Evolutionary conservation across 1,139 yeast species (phyloP), one percentile per base, ranked within the genome.

Genomic region (Hyphopichia pseudoburtonii): DNA sequence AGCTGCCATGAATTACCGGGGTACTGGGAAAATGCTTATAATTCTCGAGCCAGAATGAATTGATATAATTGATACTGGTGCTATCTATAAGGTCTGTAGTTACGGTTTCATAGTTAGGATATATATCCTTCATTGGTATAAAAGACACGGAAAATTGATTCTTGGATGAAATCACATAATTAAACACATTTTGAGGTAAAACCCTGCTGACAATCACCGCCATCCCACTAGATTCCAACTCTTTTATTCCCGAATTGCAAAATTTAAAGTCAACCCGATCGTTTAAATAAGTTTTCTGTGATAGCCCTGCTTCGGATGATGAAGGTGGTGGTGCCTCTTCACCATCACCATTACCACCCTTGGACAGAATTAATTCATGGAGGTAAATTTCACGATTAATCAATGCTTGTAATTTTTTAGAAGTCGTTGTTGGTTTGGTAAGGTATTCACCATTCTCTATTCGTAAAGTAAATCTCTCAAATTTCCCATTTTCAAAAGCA

Each of bases 401-500:
- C 6, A 28, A 17, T 17, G 31, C 14, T 28, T n/a, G 14, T 5
- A 28, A 17, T n/a, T 7, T 7, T 18, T 28, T 28, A n/a, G 31
- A 16, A 44, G 7, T 25, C 14, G 11, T 6, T 15, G 18, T 16
- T 5, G 17, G 7, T 15, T 16, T 16, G 5, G 8, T 5, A n/a
- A 12, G 10, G 10, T 8, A 27, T 9, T 27, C 16, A 5, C n/a
- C 11, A 15, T n/a, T 12, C 11, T 27, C 10, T 4, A 11, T 8
- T 3, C n/a, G 10, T 3, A 27, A 4, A 8, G 4, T 4, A 15
- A 54, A 40, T 2, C 57, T 42, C 12, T 56, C 56, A 25, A 65
- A 56, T 7, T 48, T 44, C 1, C 72, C 71, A 35, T 53, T 50
- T 39, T 69, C 74, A 35, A 47, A 60, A 7, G 53, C 45, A 16